Conservation (phyloP, 768 basidiomycete species). For the Naematelia encephala region DNA sequence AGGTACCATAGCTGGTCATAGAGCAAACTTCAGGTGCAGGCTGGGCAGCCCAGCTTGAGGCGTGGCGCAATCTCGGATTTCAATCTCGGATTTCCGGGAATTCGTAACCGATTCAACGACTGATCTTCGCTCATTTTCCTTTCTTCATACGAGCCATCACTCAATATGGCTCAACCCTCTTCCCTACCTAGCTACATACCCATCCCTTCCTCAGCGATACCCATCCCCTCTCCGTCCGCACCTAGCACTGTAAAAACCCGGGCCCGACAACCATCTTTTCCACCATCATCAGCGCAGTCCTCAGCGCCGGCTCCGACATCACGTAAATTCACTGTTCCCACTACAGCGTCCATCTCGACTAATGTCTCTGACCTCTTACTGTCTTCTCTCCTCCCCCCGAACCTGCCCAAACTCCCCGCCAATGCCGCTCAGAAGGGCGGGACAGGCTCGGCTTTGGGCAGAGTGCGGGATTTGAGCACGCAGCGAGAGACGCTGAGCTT, state of each 20-base stretch:
- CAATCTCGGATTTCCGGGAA: too few relatives aligned
- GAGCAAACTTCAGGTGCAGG: too few relatives aligned
- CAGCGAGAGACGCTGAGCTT: conserved; percentile 63
- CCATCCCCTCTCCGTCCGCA: not conserved
- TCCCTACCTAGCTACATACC: not conserved
- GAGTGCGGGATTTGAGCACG: conserved; percentile 36
- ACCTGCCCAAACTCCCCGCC: conserved; percentile 34
- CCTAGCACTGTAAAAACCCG: not conserved
- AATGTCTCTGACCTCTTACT: conserved; percentile 49
- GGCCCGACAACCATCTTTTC: conserved; percentile 56
- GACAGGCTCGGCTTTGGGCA: conserved; percentile 15
- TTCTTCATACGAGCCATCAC: not conserved
- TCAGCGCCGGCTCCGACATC: not conserved
- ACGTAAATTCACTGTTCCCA: conserved; percentile 19
- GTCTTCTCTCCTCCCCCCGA: conserved; percentile 39
- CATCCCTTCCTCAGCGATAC: not conserved
- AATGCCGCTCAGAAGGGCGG: conserved; percentile 1
- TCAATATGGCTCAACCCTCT: not conserved
- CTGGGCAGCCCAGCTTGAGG: too few relatives aligned
- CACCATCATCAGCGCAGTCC: conserved; percentile 39
- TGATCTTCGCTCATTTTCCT: not conserved
- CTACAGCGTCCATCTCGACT: conserved; percentile 12
- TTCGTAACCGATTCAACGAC: too few relatives aligned
- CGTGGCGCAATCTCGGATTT: too few relatives aligned
- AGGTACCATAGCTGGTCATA: too few relatives aligned